Percentiles rank a stretch among this genome's conserved stretches.
phyloP scores from a whole-genome alignment of 495 filamentous ascomycete species.

The Aspergillus ellipticus region DNA sequence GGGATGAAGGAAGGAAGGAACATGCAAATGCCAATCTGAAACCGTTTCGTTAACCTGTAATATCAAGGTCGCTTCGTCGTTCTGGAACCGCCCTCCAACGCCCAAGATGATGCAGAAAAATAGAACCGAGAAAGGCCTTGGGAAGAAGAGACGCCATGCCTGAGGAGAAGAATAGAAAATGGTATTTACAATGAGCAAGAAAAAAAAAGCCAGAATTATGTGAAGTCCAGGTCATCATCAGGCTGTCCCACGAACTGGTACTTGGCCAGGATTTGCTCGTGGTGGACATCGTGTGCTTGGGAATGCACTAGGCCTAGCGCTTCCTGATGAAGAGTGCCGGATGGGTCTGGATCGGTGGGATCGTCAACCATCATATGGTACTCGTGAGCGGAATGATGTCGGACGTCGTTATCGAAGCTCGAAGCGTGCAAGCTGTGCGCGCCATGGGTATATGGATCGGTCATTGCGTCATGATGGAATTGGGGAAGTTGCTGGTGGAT shows the following conservation, averaged over 20 bases:
- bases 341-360: constrained; percentile 31
- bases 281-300: constrained; percentile 40
- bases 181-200: background rate
- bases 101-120: no score
- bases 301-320: constrained; percentile 41
- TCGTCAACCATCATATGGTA: constrained; percentile 48
- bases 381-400: constrained; percentile 37
- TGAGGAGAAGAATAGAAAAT: background rate
- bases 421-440: constrained; percentile 27
- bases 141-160: no score
- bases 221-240: constrained; percentile 41
- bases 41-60: no score
- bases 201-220: constrained; percentile 9
- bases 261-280: constrained; percentile 40
- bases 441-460: constrained; percentile 31
- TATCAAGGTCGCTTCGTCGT: no score
- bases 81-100: no score
- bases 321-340: constrained; percentile 31
- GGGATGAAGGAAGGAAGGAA: no score
- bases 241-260: constrained; percentile 41
- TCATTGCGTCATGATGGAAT: constrained; percentile 37
- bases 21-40: no score
- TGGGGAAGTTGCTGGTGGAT: constrained; percentile 37
- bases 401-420: constrained; percentile 40
- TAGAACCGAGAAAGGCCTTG: no score